A percentile compares a stretch with the other conserved stretches of the same genome.
These are phyloP conservation scores for Tephrocybe sp. DNA, from an alignment of 768 basidiomycete species.

Conservation along the genomic window DNA sequence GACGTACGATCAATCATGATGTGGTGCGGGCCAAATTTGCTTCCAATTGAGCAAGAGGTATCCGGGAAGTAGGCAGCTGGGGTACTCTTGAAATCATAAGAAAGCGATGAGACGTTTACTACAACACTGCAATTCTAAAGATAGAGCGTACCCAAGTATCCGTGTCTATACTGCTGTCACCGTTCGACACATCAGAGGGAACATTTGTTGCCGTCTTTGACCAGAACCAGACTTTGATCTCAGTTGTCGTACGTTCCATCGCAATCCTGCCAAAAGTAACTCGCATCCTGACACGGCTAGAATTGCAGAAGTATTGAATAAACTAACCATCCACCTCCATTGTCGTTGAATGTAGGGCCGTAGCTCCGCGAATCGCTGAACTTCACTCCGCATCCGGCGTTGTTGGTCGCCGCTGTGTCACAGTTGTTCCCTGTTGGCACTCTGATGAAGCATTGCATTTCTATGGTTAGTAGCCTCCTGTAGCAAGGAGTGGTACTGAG, in stretches of 20 bases:
- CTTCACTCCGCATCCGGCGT: slow-evolving; percentile 58
- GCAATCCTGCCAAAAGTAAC: slow-evolving; percentile 46
- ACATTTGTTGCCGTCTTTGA: slow-evolving; percentile 39
- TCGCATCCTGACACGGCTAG: too few species aligned
- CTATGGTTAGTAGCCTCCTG: too few species aligned
- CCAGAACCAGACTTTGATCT: slow-evolving; percentile 76
- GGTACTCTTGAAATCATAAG: slow-evolving; percentile 37
- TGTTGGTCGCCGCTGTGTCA: slow-evolving; percentile 42
- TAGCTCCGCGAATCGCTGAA: slow-evolving; percentile 41
- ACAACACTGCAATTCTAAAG: neutral
- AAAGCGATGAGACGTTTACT: neutral
- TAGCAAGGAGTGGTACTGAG: too few species aligned
- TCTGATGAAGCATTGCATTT: slow-evolving; percentile 20
- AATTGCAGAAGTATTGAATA: neutral
- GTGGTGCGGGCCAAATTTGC: slow-evolving; percentile 53
- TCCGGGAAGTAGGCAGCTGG: slow-evolving; percentile 63
- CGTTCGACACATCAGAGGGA: slow-evolving; percentile 44
- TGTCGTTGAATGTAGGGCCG: slow-evolving; percentile 54
- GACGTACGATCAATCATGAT: slow-evolving; percentile 59
- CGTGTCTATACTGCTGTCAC: slow-evolving; percentile 42
- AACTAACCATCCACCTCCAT: slow-evolving; percentile 60
- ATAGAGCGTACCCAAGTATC: slow-evolving; percentile 44
- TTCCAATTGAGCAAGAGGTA: slow-evolving; percentile 52
- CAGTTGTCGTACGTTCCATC: slow-evolving; percentile 52
- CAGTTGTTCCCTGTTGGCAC: slow-evolving; percentile 43